Base-by-base conservation (phyloP, 495 filamentous ascomycete genomes). In the Margaritispora aquatica region DNA sequence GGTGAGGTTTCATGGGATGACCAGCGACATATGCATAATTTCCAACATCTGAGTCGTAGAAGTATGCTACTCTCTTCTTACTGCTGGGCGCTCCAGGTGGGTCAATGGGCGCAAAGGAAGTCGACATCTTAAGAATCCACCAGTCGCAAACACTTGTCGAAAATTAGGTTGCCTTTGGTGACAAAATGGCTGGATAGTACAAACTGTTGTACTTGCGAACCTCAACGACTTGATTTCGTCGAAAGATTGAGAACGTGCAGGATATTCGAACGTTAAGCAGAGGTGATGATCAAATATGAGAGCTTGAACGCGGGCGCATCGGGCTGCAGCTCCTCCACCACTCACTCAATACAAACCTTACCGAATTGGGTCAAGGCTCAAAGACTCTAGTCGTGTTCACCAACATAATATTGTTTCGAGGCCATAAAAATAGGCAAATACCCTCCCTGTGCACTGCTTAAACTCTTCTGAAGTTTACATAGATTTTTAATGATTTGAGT, bases 1-100 rank as follows among this genome's bases (percentile, higher is more conserved):
- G 86, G 76, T 98, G 94, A 17, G 94, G 94, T 77, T 99, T 99
- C 94, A 99, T 99, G 19, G 94, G 94, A 76, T 99, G 94, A 24
- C 94, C 94, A 20, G 94, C 92, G 61, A 96, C 89, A 70, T 99
- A 99, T 69, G 94, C 94, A 78, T 96, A 83, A 70, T 96, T 97
- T 57, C 92, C 92, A 69, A 97, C 92, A 77, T 97, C 92, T 0
- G 89, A 92, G 71, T 97, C 92, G 81, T 97, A 97, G 76, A 97
- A 97, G 74, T 97, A 96, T 26, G 92, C 92, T 49, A 96, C 88
- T 61, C 88, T 86, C 70, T 92, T 93, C 71, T 80, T 80, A 65
- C 76, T 75, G 70, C 74, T 70, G 36, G 73, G 57, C 36, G 73
- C 65, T 50, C 69, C 70, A 51, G 75, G 69, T 22, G 75, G 69